Base-by-base conservation (phyloP, 441 rosid species). In the Melastoma candidum region DNA sequence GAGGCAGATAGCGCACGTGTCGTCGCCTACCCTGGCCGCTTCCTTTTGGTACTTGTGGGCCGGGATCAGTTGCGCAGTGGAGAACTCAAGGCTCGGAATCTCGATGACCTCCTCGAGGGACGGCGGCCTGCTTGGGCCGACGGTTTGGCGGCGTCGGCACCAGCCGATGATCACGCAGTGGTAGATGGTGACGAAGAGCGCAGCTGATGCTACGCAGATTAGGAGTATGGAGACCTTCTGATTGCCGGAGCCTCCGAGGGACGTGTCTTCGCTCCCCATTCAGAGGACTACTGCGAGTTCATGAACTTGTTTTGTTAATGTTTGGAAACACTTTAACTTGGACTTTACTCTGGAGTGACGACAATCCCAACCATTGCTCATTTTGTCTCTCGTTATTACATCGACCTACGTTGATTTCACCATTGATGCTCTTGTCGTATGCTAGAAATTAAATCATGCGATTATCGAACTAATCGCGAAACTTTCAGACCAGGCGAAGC, bases 41-140 rank as follows among this genome's bases (percentile, higher is more conserved):
- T 79, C 71, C 46, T 70, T 80, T 7, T 13, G 53, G 61, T 68
- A 67, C 56, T 64, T 72, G 13, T 61, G 75, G 11, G 69, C 54
- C 2, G 76, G 80, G 44, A 82, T 66, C 47, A 65, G 66, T 3
- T 70, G 68, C 11, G 71, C 66, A 1, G 56, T 11, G 0, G 77
- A 75, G 41, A 48, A 63, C 68, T 77, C 77, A 0, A 51, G 7
- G 53, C 54, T 48, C 0, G 48, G 60, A 0, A 0, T 47, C 11
- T 12, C 77, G 0, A 11, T 29, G 12, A 0, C 58, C 11, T 29
- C 2, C 7, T 3, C 11, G 1, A 27, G 32, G 26, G 39, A 9
- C 2, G 1, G 53, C 3, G 2, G n/a, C 8, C 25, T 51, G 62
- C 45, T 45, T 4, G 47, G 56, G 9, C 14, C 2, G 14, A 47